Base-by-base conservation (phyloP, 1,284 basidiomycete species). In the Cutaneotrichosporon mucoides region DNA sequence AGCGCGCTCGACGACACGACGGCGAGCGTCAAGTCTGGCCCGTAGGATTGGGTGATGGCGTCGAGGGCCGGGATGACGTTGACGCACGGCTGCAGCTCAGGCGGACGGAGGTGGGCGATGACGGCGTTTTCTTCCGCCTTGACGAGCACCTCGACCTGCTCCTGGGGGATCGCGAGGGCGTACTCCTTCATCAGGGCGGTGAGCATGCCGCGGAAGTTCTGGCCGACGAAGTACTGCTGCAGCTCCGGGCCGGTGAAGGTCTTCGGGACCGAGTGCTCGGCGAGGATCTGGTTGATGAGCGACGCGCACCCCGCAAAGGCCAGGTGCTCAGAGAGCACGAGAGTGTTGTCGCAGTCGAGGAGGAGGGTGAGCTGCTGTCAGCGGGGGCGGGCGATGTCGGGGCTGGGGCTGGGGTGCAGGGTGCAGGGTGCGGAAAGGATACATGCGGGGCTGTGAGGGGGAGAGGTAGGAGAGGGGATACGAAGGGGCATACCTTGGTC, bases 281-380 rank as follows among this genome's bases (percentile, higher is more conserved):
- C 24, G 5, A 66, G 42, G 44, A 69, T 65, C 8, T 46, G 41
- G 57, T 65, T 68, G 44, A 66, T 57, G 7, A 69, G 60, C 10
- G 64, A 61, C 9, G 68, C 65, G 47, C 68, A 68, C 10, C 63
- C 61, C 7, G 47, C 60, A n/a, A 68, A 69, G 5, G 68, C 66
- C 6, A 69, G 62, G 24, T 66, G 58, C 41, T 69, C 68, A 6
- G 65, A 66, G 2, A 65, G 59, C 2, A 69, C 68, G n/a, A 69
- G 64, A 33, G 68, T 69, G 59, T 69, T 69, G 57, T 69, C 68
- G 62, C 68, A 69, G 59, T 69, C 68, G 50, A 69, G 63, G 38
- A 69, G 63, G 55, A 69, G 54, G 24, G 67, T 67, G 12, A 55
- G 45, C 44, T 55, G 54, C 8, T n/a, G 41, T 53, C n/a, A n/a